phyloP scores from a whole-genome alignment of 2,329 filamentous ascomycete species.

The Talaromyces sp. region DNA sequence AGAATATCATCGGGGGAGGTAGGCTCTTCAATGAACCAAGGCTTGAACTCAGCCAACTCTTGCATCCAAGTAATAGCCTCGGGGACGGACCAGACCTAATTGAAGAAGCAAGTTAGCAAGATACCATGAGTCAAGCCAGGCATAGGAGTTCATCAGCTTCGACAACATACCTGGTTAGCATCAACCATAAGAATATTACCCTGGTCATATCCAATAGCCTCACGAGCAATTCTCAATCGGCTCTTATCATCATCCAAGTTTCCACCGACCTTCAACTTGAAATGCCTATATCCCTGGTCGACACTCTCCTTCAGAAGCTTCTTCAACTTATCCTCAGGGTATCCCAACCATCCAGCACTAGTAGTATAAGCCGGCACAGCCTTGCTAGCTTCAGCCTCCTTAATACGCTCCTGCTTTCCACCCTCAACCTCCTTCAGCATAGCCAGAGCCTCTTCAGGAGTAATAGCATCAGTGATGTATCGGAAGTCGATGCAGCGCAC shows the following conservation, averaged over 20 bases:
- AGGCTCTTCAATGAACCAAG: conserved; percentile 92
- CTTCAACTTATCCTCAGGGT: conserved; percentile 85
- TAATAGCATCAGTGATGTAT: conserved; percentile 93
- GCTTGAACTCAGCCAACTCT: conserved; percentile 74
- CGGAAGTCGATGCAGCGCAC: conserved; percentile 90
- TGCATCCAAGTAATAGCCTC: conserved; percentile 89
- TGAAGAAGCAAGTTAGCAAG: neutral
- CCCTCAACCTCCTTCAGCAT: conserved; percentile 68
- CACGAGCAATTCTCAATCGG: conserved; percentile 72
- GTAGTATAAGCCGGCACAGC: conserved; percentile 93
- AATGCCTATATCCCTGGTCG: conserved; percentile 75
- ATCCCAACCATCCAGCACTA: conserved; percentile 88
- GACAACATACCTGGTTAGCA: conserved; percentile 71
- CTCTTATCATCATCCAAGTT: conserved; percentile 71
- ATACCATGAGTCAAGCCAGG: too few relatives aligned
- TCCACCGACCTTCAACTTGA: conserved; percentile 87
- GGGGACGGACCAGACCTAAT: conserved; percentile 77
- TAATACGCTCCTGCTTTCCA: conserved; percentile 70
- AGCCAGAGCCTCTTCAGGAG: conserved; percentile 76
- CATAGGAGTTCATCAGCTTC: neutral
- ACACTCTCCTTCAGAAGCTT: conserved; percentile 73
- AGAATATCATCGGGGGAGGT: conserved; percentile 88
- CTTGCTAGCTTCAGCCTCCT: conserved; percentile 70
- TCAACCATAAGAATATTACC: conserved; percentile 90
- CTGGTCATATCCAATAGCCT: conserved; percentile 78